A percentile compares a stretch with the other conserved stretches of the same genome.
phyloP scores from a whole-genome alignment of 1,284 basidiomycete species.

The Meira miltonrushii region DNA sequence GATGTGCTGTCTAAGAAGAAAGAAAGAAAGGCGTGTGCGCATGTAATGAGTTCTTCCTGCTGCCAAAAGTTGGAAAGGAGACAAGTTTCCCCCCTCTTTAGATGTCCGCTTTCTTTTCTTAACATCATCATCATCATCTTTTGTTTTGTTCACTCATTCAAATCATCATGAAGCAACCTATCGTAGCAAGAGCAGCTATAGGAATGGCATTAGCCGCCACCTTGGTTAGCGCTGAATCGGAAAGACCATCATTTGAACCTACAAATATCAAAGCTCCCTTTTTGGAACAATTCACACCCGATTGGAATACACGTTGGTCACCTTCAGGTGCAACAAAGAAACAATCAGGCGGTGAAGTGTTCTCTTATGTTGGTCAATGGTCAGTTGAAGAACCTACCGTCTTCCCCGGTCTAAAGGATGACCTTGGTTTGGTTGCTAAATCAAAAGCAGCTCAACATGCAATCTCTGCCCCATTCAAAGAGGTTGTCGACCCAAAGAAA shows the following conservation, averaged over 20 bases:
- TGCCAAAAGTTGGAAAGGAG: background rate
- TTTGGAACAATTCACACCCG: constrained; percentile 91
- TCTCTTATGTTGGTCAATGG: constrained; percentile 97
- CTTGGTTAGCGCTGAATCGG: background rate
- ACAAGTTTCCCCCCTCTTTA: background rate
- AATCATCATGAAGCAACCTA: constrained; percentile 6
- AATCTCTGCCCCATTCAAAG: constrained; percentile 83
- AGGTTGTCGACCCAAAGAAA: constrained; percentile 73
- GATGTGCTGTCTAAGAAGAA: too few relatives aligned
- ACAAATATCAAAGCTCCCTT: constrained; percentile 84
- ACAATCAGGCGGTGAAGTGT: constrained; percentile 54
- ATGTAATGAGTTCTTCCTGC: constrained; percentile 1
- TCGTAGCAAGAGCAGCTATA: constrained; percentile 5
- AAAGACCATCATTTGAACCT: constrained; percentile 54
- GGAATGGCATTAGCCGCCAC: constrained; percentile 2
- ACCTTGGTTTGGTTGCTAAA: constrained; percentile 57
- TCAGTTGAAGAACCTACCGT: constrained; percentile 83
- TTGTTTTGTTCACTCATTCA: background rate
- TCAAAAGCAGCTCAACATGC: constrained; percentile 90
- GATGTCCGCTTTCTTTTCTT: background rate
- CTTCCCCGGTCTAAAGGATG: constrained; percentile 56
- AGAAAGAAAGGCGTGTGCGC: too few relatives aligned
- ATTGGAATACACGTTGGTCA: constrained; percentile 88
- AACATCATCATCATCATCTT: background rate
- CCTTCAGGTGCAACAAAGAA: constrained; percentile 93